Evolutionary conservation across 306 rosid genomes (phyloP).

Genomic region (Corylus heterophylla): DNA sequence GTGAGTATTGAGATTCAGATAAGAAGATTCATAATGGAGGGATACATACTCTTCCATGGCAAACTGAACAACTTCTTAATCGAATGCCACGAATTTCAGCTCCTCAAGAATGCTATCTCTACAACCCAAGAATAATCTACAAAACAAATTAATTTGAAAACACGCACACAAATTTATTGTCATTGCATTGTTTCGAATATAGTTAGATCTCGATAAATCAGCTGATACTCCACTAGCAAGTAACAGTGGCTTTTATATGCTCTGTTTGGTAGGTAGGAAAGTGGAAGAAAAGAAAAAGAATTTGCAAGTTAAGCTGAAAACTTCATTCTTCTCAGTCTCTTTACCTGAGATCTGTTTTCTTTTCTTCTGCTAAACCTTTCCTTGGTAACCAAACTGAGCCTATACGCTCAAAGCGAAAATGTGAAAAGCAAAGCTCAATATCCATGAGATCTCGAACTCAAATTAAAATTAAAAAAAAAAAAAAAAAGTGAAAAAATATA

Average conservation of each 20-base stretch:
- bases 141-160: background rate
- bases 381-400: conserved; percentile 13
- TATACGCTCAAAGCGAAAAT: background rate
- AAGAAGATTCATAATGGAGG: conserved; percentile 11
- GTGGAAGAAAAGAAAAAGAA: background rate
- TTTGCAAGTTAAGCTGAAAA: background rate
- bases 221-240: background rate
- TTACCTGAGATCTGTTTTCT: background rate
- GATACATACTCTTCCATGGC: conserved; percentile 87
- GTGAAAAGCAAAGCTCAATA: background rate
- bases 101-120: background rate
- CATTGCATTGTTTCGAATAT: background rate
- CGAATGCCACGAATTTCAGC: conserved; percentile 4
- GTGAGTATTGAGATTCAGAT: conserved; percentile 16
- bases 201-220: conserved; percentile 7
- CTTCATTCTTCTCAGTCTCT: background rate
- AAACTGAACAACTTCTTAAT: conserved; percentile 16
- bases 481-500: no score
- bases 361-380: conserved; percentile 5
- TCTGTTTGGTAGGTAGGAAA: conserved; percentile 11
- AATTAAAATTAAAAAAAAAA: background rate
- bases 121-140: conserved; percentile 4
- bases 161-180: background rate
- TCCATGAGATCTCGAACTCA: background rate
- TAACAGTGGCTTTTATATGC: background rate